Conservation (phyloP, 192 early-diverging fungal species). For the Coemansia sp. region DNA sequence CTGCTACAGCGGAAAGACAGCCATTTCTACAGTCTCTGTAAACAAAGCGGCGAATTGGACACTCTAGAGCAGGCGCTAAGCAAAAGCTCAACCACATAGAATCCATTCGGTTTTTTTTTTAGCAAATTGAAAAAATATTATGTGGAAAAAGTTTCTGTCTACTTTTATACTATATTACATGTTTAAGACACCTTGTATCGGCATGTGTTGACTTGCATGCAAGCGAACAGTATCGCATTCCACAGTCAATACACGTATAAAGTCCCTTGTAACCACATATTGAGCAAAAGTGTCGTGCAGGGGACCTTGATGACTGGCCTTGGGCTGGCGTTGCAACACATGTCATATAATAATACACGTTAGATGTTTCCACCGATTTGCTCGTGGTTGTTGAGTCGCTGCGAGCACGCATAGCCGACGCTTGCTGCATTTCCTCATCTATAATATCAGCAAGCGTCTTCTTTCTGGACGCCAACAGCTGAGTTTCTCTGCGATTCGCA, state of each 20-base stretch:
- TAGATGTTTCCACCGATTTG: not conserved
- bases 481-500: conserved; percentile 37
- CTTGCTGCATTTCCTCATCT: conserved; percentile 1
- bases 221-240: conserved; percentile 67
- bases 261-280: conserved; percentile 65
- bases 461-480: conserved; percentile 17
- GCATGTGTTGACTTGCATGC: conserved; percentile 60
- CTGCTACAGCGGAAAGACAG: conserved; percentile 64
- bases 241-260: conserved; percentile 65
- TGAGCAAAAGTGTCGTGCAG: conserved; percentile 62
- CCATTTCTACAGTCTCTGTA: conserved; percentile 73
- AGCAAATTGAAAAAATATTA: not conserved
- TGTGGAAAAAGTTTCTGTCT: too few species aligned
- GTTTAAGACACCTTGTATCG: conserved; percentile 61
- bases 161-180: conserved; percentile 17
- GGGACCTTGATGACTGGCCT: conserved; percentile 36
- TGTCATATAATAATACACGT: conserved; percentile 18
- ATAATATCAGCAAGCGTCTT: conserved; percentile 33
- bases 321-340: conserved; percentile 38
- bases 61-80: not conserved
- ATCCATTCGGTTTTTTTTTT: not conserved
- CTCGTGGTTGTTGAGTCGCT: not conserved
- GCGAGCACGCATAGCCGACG: not conserved
- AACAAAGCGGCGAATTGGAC: conserved; percentile 72
- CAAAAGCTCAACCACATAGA: not conserved